Evolutionary conservation across 805 yeast species (phyloP), one percentile per base, ranked within the genome.

Genomic region (Lipomyces oligophaga): DNA sequence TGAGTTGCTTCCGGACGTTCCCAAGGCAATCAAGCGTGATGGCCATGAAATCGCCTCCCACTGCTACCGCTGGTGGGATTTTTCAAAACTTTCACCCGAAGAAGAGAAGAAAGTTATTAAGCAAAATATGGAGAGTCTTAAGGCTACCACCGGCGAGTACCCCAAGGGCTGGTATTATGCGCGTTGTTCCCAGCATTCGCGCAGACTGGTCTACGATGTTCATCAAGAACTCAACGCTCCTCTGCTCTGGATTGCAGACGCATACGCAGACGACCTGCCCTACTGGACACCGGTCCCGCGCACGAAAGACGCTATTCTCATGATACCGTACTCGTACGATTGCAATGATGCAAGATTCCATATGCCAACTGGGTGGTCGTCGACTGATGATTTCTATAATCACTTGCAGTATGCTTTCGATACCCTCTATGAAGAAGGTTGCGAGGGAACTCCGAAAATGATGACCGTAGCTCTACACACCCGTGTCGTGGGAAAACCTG

Each of bases 11-110:
- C 66, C 67, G 3, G 61, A 53, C 11, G 67, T 67, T 31, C 70
- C 67, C 16, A 56, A 57, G 27, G 71, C 68, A 0, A 63, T 66
- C 43, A 64, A 59, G 27, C 60, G 67, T 34, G 70, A 63, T 32
- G 72, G 71, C 6, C 69, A 66, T 52, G 71, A 68, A 44, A 65
- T 68, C 26, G 69, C 65, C 16, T 64, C 66, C 30, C 72, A 68
- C 48, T 68, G 68, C 7, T 55, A 63, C 30, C 57, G 72, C 20
- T 68, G 72, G 72, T 50, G 65, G 36, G 63, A 63, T 45, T 67
- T 64, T 60, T 61, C 58, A 26, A 43, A 45, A 31, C 37, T 51
- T 18, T 41, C 59, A 6, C 64, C 65, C 34, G 68, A 63, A 41
- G 64, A 60, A 30, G 69, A 68, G 49, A 59, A 64, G 36, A 64